Evolutionary conservation across 2,329 filamentous ascomycete genomes (phyloP), one percentile per base, ranked within the genome.

Genomic region (Aspergillus melleus): DNA sequence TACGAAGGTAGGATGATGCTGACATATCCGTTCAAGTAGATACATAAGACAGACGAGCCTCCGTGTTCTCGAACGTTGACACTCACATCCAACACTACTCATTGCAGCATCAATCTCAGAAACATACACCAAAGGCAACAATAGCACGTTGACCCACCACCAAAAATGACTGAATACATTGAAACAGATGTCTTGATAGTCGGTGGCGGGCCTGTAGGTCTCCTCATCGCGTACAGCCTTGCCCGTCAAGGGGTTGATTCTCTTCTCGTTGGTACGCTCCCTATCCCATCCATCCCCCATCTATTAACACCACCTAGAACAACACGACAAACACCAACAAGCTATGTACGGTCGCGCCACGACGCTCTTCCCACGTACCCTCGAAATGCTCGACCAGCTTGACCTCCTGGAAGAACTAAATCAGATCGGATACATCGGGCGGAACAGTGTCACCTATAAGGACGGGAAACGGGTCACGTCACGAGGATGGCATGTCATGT

Each of bases 321-420:
- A 79, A 60, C 68, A 77, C 61, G 70, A 72, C 2, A 74, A 70
- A 14, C 75, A 76, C 52, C 61, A 68, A 52, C 60, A 61, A 36
- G 64, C 65, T 51, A 59, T 63, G 77, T 49, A 79, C 10, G 92
- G 94, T 76, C 53, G 70, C n/a, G 64, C 70, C 16, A 69, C 82
- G 2, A 72, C 77, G 2, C 62, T 83, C 3, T 81, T 82, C 42
- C 71, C 79, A 9, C 76, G 81, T 10, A 80, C 77, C 1, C 64
- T 80, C 4, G 81, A 84, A 67, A 73, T 81, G 42, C 72, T 82
- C 36, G 75, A 76, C 54, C 80, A 81, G 49, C 74, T 83, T 59
- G 68, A 70, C 4, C 61, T 77, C 22, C 65, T 74, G 22, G 65
- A 74, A 5, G 60, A 70, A 89, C 91, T 52, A 89, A 94, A 64